phyloP scores from a whole-genome alignment of 2,329 filamentous ascomycete species.

The Sphaerulina populicola region DNA sequence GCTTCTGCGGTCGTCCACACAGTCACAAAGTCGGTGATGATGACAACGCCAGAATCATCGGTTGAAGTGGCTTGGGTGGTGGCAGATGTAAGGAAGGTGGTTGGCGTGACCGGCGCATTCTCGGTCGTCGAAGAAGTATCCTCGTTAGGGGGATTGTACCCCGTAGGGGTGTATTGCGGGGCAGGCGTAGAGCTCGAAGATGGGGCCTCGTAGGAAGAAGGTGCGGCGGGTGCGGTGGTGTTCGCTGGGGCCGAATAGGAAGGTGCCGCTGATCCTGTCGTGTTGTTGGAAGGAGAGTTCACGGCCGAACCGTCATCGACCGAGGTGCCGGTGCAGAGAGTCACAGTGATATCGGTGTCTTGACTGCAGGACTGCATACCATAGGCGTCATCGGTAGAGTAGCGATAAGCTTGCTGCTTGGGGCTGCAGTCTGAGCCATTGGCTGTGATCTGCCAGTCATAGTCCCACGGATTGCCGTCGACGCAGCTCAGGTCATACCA shows the following conservation, averaged over 20 bases:
- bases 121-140: slow-evolving; percentile 10
- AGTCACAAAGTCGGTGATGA: slow-evolving; percentile 28
- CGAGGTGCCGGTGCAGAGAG: slow-evolving; percentile 30
- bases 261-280: slow-evolving; percentile 6
- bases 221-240: slow-evolving; percentile 1
- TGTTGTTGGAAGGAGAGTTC: slow-evolving; percentile 1
- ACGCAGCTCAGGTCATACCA: slow-evolving; percentile 36
- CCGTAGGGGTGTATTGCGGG: slow-evolving; percentile 1
- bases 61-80: slow-evolving; percentile 10
- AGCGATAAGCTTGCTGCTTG: slow-evolving; percentile 33
- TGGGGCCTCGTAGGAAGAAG: slow-evolving; percentile 14
- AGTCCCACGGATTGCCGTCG: slow-evolving; percentile 34
- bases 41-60: slow-evolving; percentile 15
- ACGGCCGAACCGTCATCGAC: slow-evolving; percentile 13
- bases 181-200: slow-evolving; percentile 8
- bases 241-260: slow-evolving; percentile 6
- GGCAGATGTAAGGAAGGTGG: slow-evolving; percentile 19
- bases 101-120: slow-evolving; percentile 15
- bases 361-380: slow-evolving; percentile 34
- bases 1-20: slow-evolving; percentile 24
- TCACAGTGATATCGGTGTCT: slow-evolving; percentile 31
- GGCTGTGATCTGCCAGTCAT: slow-evolving; percentile 33
- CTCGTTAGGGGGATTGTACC: slow-evolving; percentile 13
- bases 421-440: slow-evolving; percentile 21
- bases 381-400: slow-evolving; percentile 35